phyloP scores from a whole-genome alignment of 2,329 filamentous ascomycete species.

The Xylariaceae sp. region DNA sequence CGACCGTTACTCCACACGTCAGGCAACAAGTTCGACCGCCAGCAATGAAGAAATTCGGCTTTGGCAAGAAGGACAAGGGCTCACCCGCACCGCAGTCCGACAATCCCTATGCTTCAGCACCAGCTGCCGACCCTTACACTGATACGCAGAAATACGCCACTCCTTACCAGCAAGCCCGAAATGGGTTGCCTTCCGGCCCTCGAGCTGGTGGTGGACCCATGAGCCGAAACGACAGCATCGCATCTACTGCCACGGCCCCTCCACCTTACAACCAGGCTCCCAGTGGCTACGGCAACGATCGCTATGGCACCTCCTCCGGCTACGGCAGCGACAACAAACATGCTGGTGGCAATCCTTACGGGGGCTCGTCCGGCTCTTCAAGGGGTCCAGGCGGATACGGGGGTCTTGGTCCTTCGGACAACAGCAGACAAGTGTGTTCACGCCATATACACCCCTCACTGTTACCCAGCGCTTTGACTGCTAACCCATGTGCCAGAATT shows the following conservation, averaged over 20 bases:
- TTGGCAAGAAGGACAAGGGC: constrained; percentile 52
- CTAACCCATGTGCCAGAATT: too few relatives aligned
- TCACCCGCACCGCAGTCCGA: constrained; percentile 43
- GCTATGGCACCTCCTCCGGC: constrained; percentile 37
- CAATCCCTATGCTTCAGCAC: constrained; percentile 59
- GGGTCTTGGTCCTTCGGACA: constrained; percentile 44
- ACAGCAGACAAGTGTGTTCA: too few relatives aligned
- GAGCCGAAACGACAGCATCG: constrained; percentile 22
- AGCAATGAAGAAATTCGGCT: constrained; percentile 63
- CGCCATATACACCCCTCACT: too few relatives aligned
- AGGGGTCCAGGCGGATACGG: constrained; percentile 60
- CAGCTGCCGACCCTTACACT: constrained; percentile 51
- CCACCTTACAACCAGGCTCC: constrained; percentile 34
- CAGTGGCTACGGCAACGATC: constrained; percentile 30
- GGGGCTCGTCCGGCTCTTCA: constrained; percentile 17
- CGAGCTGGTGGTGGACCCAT: constrained; percentile 29
- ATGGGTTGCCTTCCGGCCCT: constrained; percentile 32
- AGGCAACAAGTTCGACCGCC: too few relatives aligned
- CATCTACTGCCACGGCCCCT: constrained; percentile 31
- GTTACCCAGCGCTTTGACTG: too few relatives aligned
- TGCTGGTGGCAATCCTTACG: constrained; percentile 36
- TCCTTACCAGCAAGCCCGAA: constrained; percentile 44
- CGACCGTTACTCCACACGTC: too few relatives aligned
- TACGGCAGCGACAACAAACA: constrained; percentile 55
- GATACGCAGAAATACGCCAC: constrained; percentile 43